phyloP scores from a whole-genome alignment of 2,329 filamentous ascomycete genomes.

The Fusarium keratoplasticum region DNA sequence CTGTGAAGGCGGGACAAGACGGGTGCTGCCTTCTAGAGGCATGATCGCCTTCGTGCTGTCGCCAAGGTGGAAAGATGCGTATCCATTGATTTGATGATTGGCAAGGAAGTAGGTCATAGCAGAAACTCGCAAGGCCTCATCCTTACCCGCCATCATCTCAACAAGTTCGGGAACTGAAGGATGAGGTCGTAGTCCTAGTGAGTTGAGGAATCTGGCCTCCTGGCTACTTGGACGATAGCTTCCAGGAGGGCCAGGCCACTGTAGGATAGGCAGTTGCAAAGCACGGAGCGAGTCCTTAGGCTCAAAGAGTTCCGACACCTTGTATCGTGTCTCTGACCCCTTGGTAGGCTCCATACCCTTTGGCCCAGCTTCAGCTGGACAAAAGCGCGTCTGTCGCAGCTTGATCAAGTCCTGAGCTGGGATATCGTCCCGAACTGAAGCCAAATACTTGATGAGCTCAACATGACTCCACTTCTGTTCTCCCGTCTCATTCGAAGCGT shows the following conservation, averaged over 20 bases:
- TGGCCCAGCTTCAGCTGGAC: conserved; percentile 78
- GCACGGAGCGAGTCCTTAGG: conserved; percentile 77
- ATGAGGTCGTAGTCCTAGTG: conserved; percentile 77
- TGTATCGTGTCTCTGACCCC: conserved; percentile 69
- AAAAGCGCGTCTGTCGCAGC: conserved; percentile 82
- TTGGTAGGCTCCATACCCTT: conserved; percentile 65
- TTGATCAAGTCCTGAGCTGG: conserved; percentile 83
- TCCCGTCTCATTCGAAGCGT: conserved; percentile 63
- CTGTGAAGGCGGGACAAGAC: conserved; percentile 77
- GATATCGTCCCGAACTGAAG: conserved; percentile 91
- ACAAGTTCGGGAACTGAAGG: conserved; percentile 82
- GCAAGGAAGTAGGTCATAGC: conserved; percentile 86
- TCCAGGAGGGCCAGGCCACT: conserved; percentile 79
- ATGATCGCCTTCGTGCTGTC: conserved; percentile 71
- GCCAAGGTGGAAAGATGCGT: conserved; percentile 72
- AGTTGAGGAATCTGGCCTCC: conserved; percentile 80
- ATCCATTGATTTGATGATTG: conserved; percentile 82
- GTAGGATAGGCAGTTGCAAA: conserved; percentile 79
- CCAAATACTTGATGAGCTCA: conserved; percentile 92
- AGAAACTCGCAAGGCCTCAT: conserved; percentile 70
- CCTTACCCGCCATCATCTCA: conserved; percentile 77
- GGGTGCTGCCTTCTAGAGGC: conserved; percentile 76
- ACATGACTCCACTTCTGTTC: conserved; percentile 88
- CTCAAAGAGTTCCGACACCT: conserved; percentile 83
- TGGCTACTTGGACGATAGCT: conserved; percentile 72